Evolutionary conservation across 2,329 filamentous ascomycete species (phyloP), one percentile per base, ranked within the genome.

Genomic region (Fusarium albidum): DNA sequence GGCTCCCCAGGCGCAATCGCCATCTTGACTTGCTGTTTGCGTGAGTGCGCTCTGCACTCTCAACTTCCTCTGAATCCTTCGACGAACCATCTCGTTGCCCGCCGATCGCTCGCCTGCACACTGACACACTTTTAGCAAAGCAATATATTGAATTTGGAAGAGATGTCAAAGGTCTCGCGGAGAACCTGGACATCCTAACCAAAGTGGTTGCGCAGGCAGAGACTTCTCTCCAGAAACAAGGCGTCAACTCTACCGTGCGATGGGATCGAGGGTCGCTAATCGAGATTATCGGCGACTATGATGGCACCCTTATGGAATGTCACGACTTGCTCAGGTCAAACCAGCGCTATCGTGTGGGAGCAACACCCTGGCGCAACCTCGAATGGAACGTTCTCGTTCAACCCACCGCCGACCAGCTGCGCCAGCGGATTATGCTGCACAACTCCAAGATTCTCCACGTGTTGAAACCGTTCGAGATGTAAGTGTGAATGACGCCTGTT

Each of bases 381-480:
- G 69, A 72, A 49, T 75, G 71, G 71, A 75, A 75, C 52, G 57
- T 70, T 1, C 59, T 73, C 12, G 69, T 73, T 6, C 69, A 72
- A 40, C 71, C 71, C 1, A 55, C 39, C 12, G 72, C 67, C 18
- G 70, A 74, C 15, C 62, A 65, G 18, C 57, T 75, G 8, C 69
- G 71, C 6, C 54, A 63, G 27, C 63, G 67, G 7, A 71, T 75
- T 15, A 52, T 58, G n/a, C 52, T 74, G 13, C 72, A 75, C 46
- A 73, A 70, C 49, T 66, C 68, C 15, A 73, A 72, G 48, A 60
- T 75, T 8, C 49, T 68, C 12, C 70, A 69, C 27, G 53, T 73
- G 1, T 39, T 75, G 29, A 71, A 71, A 41, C 72, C 72, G 1
- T 72, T 75, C 35, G 69, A 75, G 43, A 71, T 75, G 72, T 73